phyloP scores from a whole-genome alignment of 768 basidiomycete species.

The Rickenella mellea region DNA sequence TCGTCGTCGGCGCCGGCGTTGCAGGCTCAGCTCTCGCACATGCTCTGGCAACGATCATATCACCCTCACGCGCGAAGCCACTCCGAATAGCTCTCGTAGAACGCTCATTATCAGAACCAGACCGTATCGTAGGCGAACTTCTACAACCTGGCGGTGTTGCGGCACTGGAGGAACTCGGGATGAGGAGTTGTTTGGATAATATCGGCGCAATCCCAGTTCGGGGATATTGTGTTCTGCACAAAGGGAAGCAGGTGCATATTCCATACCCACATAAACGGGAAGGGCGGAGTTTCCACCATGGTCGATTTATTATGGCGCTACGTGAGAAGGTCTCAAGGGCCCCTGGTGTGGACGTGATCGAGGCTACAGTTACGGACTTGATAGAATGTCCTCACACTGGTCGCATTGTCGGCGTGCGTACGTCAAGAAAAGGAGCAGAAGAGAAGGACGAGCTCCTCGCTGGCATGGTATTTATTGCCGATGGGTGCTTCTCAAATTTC shows the following conservation, averaged over 20 bases:
- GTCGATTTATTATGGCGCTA: constrained; percentile 75
- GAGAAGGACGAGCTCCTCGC: constrained; percentile 51
- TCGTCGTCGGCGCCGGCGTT: constrained; percentile 90
- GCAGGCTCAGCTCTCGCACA: constrained; percentile 85
- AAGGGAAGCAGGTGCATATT: constrained; percentile 67
- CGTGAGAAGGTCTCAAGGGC: constrained; percentile 55
- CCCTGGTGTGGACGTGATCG: constrained; percentile 66
- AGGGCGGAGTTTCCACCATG: constrained; percentile 91
- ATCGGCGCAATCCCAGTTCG: constrained; percentile 78
- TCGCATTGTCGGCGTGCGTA: constrained; percentile 58
- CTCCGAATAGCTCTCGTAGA: constrained; percentile 81
- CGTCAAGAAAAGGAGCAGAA: constrained; percentile 32
- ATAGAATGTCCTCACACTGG: constrained; percentile 45
- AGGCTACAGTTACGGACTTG: constrained; percentile 75
- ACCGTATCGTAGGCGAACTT: constrained; percentile 95
- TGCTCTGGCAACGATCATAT: constrained; percentile 56
- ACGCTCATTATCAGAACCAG: constrained; percentile 84
- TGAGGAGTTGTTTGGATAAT: constrained; percentile 68
- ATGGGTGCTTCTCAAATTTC: constrained; percentile 95
- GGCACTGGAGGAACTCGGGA: constrained; percentile 67
- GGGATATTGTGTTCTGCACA: constrained; percentile 78
- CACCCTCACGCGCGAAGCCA: constrained; percentile 34
- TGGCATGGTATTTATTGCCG: constrained; percentile 79
- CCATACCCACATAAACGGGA: constrained; percentile 71
- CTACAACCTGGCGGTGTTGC: constrained; percentile 87